phyloP scores from a whole-genome alignment of 208 protist genomes.

The Trypanosoma conorhini region DNA sequence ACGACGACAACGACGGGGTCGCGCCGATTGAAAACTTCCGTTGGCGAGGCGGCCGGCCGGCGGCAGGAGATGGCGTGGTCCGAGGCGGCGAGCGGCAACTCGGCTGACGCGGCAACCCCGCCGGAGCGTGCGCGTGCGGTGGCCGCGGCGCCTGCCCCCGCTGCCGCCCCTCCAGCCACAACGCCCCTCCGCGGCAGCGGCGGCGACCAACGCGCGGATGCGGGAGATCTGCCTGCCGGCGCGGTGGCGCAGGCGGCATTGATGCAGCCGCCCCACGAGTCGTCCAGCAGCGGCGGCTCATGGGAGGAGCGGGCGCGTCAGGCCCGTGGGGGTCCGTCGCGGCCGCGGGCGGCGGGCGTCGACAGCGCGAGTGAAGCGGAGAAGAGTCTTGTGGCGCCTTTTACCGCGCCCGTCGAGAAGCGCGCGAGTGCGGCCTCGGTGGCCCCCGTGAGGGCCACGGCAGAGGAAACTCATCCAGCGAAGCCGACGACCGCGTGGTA shows the following conservation, averaged over 20 bases:
- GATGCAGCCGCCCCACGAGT: constrained; percentile 22
- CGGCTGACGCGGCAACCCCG: background rate
- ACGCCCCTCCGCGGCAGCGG: background rate
- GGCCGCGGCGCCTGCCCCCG: background rate
- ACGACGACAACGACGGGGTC: background rate
- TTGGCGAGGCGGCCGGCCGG: background rate
- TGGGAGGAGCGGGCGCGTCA: background rate
- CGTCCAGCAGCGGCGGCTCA: constrained; percentile 16
- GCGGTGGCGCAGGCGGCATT: background rate
- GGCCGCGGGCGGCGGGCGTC: background rate
- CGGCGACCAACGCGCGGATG: background rate
- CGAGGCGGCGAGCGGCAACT: background rate
- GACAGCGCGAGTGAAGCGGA: background rate
- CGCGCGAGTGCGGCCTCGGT: background rate
- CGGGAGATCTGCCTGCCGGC: background rate
- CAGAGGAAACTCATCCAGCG: background rate
- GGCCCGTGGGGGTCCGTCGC: background rate
- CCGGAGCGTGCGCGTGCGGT: background rate
- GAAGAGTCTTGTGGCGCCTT: background rate
- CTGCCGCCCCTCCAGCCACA: background rate
- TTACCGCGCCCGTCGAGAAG: background rate
- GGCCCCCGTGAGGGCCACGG: background rate
- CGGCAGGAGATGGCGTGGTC: background rate
- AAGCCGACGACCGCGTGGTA: constrained; percentile 12
- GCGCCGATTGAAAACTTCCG: background rate